These are phyloP conservation scores for Sporodiniella umbellata DNA, from an alignment of 371 early-diverging fungal species.

Conservation along the genomic window DNA sequence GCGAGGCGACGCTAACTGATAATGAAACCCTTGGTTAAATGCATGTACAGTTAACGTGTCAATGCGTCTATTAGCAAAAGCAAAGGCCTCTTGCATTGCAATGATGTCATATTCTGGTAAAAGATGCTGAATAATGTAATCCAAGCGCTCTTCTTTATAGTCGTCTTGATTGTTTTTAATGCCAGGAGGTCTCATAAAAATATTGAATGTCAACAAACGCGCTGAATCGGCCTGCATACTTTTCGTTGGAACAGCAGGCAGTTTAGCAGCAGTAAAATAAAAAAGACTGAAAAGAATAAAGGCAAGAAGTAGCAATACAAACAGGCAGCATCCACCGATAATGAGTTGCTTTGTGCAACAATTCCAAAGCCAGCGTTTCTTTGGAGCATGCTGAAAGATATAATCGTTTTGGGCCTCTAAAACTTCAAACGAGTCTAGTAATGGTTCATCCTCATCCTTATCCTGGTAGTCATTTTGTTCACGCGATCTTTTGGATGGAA, in stretches of 20 bases:
- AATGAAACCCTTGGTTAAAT: constrained; percentile 60
- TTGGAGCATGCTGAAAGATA: neutral
- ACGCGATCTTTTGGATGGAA: neutral
- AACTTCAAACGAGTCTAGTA: neutral
- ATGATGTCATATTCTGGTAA: constrained; percentile 75
- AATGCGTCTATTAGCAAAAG: constrained; percentile 62
- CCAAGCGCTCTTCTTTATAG: constrained; percentile 71
- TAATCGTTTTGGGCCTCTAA: neutral
- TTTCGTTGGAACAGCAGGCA: constrained; percentile 20
- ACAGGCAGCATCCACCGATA: neutral
- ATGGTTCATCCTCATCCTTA: neutral
- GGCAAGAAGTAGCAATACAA: neutral
- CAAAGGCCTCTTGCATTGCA: constrained; percentile 82
- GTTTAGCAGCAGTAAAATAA: constrained; percentile 19
- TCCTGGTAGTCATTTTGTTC: neutral
- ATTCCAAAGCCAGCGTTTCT: neutral
- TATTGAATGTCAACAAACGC: constrained; percentile 74
- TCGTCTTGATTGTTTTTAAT: constrained; percentile 72
- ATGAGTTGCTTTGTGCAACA: neutral
- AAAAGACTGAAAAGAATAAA: constrained; percentile 12
- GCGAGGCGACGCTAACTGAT: constrained; percentile 50
- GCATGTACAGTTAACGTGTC: constrained; percentile 58
- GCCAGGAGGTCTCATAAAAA: constrained; percentile 84
- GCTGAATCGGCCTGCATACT: constrained; percentile 28
- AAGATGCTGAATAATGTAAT: constrained; percentile 57